Base-by-base conservation (phyloP, 306 rosid genomes). In the Mucuna pruriens region DNA sequence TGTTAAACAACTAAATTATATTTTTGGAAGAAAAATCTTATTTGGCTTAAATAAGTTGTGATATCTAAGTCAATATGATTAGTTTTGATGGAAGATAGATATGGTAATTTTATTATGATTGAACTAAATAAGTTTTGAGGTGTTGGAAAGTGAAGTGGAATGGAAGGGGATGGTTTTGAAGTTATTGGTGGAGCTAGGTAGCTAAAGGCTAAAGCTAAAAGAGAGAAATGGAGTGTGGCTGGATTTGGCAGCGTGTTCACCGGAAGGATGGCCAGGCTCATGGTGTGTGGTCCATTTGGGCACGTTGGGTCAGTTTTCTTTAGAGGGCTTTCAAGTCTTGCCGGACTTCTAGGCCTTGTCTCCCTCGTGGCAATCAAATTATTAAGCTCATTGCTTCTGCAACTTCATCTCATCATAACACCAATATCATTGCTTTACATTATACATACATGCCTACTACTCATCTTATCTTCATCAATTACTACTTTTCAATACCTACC, bases 241-340 rank as follows among this genome's bases (percentile, higher is more conserved):
- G 62, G 77, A 65, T 75, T 68, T 73, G 87, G 85, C 74, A 78
- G 86, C 82, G 85, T 87, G 86, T 79, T 83, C 51, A 64, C 17
- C 79, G 86, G 88, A 77, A 76, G 60, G 33, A 83, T 26, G 77
- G 61, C 88, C 40, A 39, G 51, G 55, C 74, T 79, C 73, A 79
- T 87, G 82, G 57, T 83, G 71, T 82, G 86, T 76, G 87, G 84
- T 81, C 83, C 80, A 75, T 79, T 67, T 78, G 7, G 58, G 29
- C 54, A 60, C 29, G 66, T 34, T 42, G 52, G 55, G 72, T 82
- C 88, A 38, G 45, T 78, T 78, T 74, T 63, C 45, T 63, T 63
- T 55, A 6, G n/a, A 51, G 61, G 22, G 51, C 13, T 66, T 81
- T 82, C 84, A 82, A 20, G 22, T 70, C 42, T 71, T 80, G 40